Conservation (phyloP, 2,329 filamentous ascomycete genomes). For the Ceratocystiopsis minuta region DNA sequence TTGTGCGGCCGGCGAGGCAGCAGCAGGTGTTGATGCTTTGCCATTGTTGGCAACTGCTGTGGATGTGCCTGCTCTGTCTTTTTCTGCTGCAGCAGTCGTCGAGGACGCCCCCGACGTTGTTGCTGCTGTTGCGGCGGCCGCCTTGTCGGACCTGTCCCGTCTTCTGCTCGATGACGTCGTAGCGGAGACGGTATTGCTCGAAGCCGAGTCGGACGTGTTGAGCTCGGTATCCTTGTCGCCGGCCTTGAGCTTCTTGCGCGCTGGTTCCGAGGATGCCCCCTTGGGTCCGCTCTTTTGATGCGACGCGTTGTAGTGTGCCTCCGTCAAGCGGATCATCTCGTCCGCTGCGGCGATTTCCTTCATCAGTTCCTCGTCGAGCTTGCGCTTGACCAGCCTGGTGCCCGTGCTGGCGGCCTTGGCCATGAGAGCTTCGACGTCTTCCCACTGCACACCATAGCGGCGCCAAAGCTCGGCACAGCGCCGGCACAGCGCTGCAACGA, state of each 20-base stretch:
- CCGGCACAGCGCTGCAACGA: conserved; percentile 69
- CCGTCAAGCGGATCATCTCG: conserved; percentile 33
- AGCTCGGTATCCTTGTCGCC: conserved; percentile 5
- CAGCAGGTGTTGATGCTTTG: conserved; percentile 18
- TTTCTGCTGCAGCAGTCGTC: not conserved
- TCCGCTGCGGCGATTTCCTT: conserved; percentile 52
- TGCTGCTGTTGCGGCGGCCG: conserved; percentile 25
- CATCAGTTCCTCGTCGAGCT: conserved; percentile 78
- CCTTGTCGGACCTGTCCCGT: conserved; percentile 2
- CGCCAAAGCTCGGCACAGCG: conserved; percentile 89
- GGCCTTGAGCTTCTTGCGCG: conserved; percentile 47
- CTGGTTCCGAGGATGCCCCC: conserved; percentile 26
- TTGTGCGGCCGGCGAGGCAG: conserved; percentile 43
- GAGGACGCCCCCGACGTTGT: not conserved
- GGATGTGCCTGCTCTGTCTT: not conserved
- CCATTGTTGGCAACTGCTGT: conserved; percentile 16
- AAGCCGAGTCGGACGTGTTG: conserved; percentile 27
- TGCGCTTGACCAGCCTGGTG: conserved; percentile 69
- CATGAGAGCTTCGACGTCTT: conserved; percentile 76
- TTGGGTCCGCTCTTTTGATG: too few relatives aligned
- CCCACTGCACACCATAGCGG: conserved; percentile 89
- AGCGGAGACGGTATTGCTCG: conserved; percentile 24
- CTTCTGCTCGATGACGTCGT: conserved; percentile 26
- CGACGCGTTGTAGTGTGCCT: conserved; percentile 8
- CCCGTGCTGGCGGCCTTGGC: conserved; percentile 72